phyloP scores from a whole-genome alignment of 805 yeast genomes.

The Huiozyma sinensis region DNA sequence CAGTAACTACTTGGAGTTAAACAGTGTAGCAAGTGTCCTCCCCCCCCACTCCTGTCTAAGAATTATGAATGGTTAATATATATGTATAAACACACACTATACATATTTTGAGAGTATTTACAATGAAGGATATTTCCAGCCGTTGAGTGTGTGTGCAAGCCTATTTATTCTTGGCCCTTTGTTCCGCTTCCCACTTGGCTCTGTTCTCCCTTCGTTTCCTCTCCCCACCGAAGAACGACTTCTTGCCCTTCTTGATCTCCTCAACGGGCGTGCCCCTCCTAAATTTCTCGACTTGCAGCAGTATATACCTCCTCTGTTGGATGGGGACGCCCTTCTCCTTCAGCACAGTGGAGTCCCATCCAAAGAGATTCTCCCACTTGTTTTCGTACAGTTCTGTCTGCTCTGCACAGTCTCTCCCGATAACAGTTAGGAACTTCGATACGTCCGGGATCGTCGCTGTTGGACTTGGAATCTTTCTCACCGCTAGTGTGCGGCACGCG shows the following conservation, averaged over 20 bases:
- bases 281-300: conserved; percentile 61
- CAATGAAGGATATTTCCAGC: background rate
- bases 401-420: conserved; percentile 69
- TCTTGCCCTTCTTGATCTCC: conserved; percentile 57
- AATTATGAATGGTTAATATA: background rate
- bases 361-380: conserved; percentile 57
- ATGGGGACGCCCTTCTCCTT: conserved; percentile 71
- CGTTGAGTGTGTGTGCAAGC: background rate
- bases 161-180: conserved; percentile 12
- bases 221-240: conserved; percentile 75
- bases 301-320: conserved; percentile 58
- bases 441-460: conserved; percentile 55
- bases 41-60: too few relatives aligned
- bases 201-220: conserved; percentile 57
- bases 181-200: conserved; percentile 50
- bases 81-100: background rate
- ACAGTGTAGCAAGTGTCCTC: too few relatives aligned
- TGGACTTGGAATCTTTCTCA: conserved; percentile 35
- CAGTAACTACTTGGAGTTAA: too few relatives aligned
- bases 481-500: background rate
- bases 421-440: conserved; percentile 56
- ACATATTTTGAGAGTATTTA: background rate
- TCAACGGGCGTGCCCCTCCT: conserved; percentile 44
- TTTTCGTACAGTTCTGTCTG: conserved; percentile 61
- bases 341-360: conserved; percentile 42